Evolutionary conservation across 768 basidiomycete genomes (phyloP), one percentile per base, ranked within the genome.

Genomic region (Asterophora lycoperdoides): DNA sequence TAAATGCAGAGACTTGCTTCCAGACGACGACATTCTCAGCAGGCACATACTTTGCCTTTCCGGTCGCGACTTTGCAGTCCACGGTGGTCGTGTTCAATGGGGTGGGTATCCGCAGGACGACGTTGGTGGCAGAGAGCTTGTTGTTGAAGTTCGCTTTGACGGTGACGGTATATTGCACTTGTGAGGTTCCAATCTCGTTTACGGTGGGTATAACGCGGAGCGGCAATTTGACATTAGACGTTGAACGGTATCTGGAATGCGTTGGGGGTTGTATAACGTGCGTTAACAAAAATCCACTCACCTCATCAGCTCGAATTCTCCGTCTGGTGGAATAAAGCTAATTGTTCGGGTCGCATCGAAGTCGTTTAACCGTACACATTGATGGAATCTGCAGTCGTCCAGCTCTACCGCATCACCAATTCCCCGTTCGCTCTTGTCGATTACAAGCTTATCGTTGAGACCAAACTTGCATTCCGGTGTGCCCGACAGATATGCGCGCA

Each of bases 401-500:
- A 98, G 72, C 64, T 98, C 94, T 29, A 99, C 95, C 2, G 91
- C 89, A 55, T 90, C 86, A 44, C 80, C 74, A 17, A 75, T 73
- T 17, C 79, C 78, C 48, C 75, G 74, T 48, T 79, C 78, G 62
- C 76, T 80, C 72, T 93, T 93, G 75, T 96, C 93, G 41, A 98
- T 87, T 18, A 98, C 93, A 18, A 98, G 80, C 68, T 98, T 98
- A 70, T 98, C 96, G 60, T 99, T 99, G 54, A 99, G 74, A 10
- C 96, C 96, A 56, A 99, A 98, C 66, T 97, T 97, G 78, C 96
- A 98, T 61, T 99, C 96, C 0, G 96, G 96, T 11, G 90, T 95
- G 11, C 96, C 96, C 23, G 92, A 86, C 23, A 99, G 76, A 65
- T 98, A 99, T 5, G 95, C 95, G 9, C 95, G 82, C 95, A 99